Evolutionary conservation across 176 grass and related monocot species (phyloP).

Genomic region (Carex littledalei): DNA sequence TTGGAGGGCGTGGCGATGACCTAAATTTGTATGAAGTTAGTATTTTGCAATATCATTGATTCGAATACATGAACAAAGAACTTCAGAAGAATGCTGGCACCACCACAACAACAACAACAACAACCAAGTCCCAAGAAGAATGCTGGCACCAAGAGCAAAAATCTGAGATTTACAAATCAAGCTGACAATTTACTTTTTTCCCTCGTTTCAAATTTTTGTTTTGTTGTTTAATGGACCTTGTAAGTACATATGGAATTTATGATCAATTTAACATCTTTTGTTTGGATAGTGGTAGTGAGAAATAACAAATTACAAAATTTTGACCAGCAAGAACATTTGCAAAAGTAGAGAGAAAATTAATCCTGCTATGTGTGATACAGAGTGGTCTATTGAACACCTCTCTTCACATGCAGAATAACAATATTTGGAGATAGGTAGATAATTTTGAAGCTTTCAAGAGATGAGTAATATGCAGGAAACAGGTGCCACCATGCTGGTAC

Average conservation of each 20-base stretch:
- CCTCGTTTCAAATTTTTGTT: neutral
- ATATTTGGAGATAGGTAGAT: neutral
- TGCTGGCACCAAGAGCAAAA: neutral
- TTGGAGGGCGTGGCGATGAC: constrained; percentile 78
- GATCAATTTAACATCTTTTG: neutral
- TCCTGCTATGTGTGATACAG: neutral
- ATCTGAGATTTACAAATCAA: neutral
- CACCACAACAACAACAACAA: too few species aligned
- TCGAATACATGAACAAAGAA: neutral
- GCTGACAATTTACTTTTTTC: neutral
- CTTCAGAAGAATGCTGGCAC: neutral
- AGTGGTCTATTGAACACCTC: neutral
- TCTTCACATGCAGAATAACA: neutral
- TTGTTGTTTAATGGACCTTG: neutral
- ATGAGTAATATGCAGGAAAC: neutral
- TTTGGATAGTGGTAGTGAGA: neutral
- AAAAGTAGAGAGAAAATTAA: neutral
- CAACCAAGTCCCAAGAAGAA: neutral
- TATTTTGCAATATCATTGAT: neutral
- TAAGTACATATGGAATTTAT: neutral
- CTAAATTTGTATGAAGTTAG: constrained; percentile 29
- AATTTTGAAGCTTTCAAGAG: neutral
- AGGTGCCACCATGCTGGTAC: neutral
- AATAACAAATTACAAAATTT: neutral
- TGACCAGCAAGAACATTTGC: neutral